These are phyloP conservation scores for Auxenochlorella pyrenoidosa DNA, from an alignment of 139 green algal genomes.

Conservation along the genomic window DNA sequence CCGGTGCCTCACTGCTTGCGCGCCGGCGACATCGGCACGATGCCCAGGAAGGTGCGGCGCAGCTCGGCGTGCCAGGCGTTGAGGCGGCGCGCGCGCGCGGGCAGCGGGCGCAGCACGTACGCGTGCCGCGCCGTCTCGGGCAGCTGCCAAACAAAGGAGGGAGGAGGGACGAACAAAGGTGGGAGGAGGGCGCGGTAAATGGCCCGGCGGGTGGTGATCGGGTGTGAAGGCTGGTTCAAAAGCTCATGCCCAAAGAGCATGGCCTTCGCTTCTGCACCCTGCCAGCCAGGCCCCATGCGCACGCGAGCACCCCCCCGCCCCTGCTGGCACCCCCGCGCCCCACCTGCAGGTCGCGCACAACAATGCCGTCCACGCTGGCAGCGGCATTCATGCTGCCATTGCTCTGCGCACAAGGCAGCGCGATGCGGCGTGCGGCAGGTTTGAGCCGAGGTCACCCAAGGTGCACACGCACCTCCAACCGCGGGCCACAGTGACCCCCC, in stretches of 20 bases:
- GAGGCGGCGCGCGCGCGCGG: slow-evolving; percentile 47
- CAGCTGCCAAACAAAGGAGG: slow-evolving; percentile 19
- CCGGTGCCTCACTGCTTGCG: slow-evolving; percentile 17
- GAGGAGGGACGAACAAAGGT: not conserved
- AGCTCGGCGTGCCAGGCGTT: slow-evolving; percentile 19
- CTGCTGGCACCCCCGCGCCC: no score
- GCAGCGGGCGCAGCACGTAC: slow-evolving; percentile 61
- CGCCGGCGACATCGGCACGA: not conserved
- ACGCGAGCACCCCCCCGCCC: no score
- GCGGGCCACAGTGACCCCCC: no score
- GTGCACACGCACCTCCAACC: no score
- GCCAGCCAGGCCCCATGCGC: no score
- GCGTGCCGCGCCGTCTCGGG: slow-evolving; percentile 49
- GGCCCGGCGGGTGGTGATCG: no score
- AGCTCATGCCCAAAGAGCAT: no score
- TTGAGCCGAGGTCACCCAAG: no score
- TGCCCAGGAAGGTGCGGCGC: slow-evolving; percentile 48
- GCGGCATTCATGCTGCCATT: slow-evolving; percentile 24
- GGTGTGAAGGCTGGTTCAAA: no score
- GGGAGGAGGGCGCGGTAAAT: not conserved
- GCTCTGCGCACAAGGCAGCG: slow-evolving; percentile 15
- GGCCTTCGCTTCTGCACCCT: no score
- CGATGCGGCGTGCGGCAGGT: no score
- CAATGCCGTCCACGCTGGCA: slow-evolving; percentile 52
- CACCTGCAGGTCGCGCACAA: slow-evolving; percentile 58